Conservation (phyloP, 208 protist genomes). For the Trypanosoma avium region DNA sequence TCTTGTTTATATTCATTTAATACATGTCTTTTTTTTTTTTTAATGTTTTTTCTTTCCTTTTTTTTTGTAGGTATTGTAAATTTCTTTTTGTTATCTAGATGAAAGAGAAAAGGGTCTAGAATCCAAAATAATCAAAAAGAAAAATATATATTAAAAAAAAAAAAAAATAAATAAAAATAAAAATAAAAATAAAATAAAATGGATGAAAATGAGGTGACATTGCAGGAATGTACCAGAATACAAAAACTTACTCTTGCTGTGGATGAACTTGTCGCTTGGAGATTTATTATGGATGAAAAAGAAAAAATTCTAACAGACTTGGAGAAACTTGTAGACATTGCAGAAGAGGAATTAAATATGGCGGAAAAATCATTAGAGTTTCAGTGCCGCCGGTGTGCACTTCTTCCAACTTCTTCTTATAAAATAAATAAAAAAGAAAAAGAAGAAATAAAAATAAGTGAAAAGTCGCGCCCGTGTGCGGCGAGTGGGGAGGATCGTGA, state of each 20-base stretch:
- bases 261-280: constrained; percentile 54
- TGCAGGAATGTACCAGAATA: constrained; percentile 40
- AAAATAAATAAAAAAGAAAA: background rate
- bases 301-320: constrained; percentile 41
- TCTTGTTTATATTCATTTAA: background rate
- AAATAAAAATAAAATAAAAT: background rate
- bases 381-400: constrained; percentile 28
- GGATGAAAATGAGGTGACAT: constrained; percentile 32
- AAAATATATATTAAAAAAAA: background rate
- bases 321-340: constrained; percentile 28
- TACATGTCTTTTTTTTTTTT: background rate
- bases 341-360: constrained; percentile 22
- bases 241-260: constrained; percentile 48
- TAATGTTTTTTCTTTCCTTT: constrained; percentile 1
- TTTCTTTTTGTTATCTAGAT: too few species aligned
- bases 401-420: constrained; percentile 16
- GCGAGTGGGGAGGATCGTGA: constrained; percentile 20
- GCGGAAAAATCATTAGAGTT: constrained; percentile 6
- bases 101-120: too few species aligned
- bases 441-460: too few species aligned
- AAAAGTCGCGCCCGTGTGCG: too few species aligned
- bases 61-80: too few species aligned
- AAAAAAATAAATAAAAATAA: background rate
- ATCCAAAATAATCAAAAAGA: too few species aligned
- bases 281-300: constrained; percentile 46